Conservation (phyloP, 306 rosid genomes). For the Trifolium pratense region DNA sequence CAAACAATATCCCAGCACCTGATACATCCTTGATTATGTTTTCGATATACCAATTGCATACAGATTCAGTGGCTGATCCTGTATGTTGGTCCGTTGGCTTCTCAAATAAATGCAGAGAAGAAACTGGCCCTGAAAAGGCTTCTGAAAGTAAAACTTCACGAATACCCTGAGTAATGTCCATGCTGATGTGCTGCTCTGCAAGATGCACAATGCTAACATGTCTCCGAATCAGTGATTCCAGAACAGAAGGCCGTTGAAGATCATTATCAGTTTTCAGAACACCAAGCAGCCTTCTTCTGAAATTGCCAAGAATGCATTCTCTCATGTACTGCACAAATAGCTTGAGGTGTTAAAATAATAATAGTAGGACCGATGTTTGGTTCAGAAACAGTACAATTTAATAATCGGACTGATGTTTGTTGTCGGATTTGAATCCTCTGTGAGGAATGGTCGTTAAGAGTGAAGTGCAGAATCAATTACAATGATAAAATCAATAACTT, state of each 20-base stretch:
- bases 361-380: slow-evolving; percentile 3
- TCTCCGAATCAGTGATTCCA: slow-evolving; percentile 82
- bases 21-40: slow-evolving; percentile 90
- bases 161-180: slow-evolving; percentile 95
- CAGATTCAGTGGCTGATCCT: slow-evolving; percentile 89
- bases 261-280: slow-evolving; percentile 91
- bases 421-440: slow-evolving; percentile 1
- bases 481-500: slow-evolving; percentile 22
- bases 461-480: slow-evolving; percentile 13
- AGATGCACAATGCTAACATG: slow-evolving; percentile 89
- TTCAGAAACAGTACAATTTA: slow-evolving; percentile 30
- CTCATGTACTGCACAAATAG: slow-evolving; percentile 91
- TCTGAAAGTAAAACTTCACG: slow-evolving; percentile 92
- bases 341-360: slow-evolving; percentile 39
- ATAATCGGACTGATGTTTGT: slow-evolving; percentile 27
- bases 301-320: slow-evolving; percentile 97
- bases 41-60: slow-evolving; percentile 95
- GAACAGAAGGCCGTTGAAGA: slow-evolving; percentile 93
- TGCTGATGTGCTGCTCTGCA: slow-evolving; percentile 98
- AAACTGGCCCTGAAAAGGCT: slow-evolving; percentile 94
- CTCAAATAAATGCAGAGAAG: slow-evolving; percentile 89
- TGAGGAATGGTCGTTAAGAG: not conserved
- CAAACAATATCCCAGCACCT: slow-evolving; percentile 94
- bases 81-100: slow-evolving; percentile 84
- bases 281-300: slow-evolving; percentile 97